Evolutionary conservation across 2,329 filamentous ascomycete species (phyloP), one percentile per base, ranked within the genome.

Genomic region (Anthostomella pinea): DNA sequence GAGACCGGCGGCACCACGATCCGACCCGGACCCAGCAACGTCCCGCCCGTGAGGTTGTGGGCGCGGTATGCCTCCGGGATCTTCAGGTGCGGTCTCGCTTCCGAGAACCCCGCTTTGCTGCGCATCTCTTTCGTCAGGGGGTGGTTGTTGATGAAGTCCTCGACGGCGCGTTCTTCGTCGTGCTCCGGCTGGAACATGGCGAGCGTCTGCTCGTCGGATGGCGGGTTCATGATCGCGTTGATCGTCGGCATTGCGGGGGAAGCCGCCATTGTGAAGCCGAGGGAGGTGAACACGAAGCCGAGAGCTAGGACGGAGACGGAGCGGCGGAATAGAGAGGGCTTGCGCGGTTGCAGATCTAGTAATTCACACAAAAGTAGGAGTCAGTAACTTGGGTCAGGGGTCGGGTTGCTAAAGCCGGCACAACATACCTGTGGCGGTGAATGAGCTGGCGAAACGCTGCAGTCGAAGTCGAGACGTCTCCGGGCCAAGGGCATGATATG

Each of bases 1-100:
- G 79, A 77, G 29, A 87, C 73, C 2, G 91, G 89, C 3, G 91
- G 90, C 1, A 95, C 85, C 3, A 79, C 79, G 43, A 98, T 79
- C 60, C 79, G 84, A 20, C 81, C 80, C 0, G 83, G 75, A 0
- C 89, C 90, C 13, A 84, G 60, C 9, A 98, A 72, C 9, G 85
- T 85, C 5, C 87, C 87, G 20, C 77, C 87, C 0, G 90, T 97
- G 34, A 98, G 72, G 63, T 83, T 95, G 58, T 87, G 81, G 3
- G 66, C 64, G 24, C 85, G 79, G 61, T 88, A 74, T 3, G 72
- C 63, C 17, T 72, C 69, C 0, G 91, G 89, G 56, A 96, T 85
- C 64, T 90, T 93, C 59, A 96, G 69, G 59, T 95, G 88, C 8
- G 91, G 91, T 25, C 93, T 78, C 21, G 84, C 83, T 62, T 95